These are phyloP conservation scores for Angomonas deanei DNA, from an alignment of 208 protist genomes.

Conservation along the genomic window DNA sequence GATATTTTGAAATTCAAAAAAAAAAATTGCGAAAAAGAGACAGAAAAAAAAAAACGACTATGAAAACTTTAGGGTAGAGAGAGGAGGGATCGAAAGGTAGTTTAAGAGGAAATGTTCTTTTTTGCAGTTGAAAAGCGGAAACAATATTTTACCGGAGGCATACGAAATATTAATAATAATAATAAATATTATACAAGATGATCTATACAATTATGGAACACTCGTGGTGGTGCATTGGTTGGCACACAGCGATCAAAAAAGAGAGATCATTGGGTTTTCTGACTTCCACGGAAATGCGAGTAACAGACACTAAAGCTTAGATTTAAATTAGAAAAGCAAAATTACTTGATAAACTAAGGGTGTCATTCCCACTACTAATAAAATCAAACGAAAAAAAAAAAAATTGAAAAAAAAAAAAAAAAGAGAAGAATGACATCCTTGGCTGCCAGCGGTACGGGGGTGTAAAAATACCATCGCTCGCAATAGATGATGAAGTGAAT, in stretches of 20 bases:
- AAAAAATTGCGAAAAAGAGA: slow-evolving; percentile 19
- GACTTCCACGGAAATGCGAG: background rate
- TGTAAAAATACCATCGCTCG: too few species aligned
- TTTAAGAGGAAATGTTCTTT: background rate
- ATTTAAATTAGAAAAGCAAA: slow-evolving; percentile 2
- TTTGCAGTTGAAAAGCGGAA: too few species aligned
- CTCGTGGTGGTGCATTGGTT: too few species aligned
- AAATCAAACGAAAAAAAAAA: background rate
- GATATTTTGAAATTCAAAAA: too few species aligned
- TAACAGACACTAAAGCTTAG: background rate
- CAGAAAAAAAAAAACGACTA: slow-evolving; percentile 9
- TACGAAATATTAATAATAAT: too few species aligned
- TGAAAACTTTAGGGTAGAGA: background rate
- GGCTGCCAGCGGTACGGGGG: too few species aligned
- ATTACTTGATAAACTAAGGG: background rate
- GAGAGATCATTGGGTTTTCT: too few species aligned
- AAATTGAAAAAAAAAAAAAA: background rate
- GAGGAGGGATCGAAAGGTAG: background rate
- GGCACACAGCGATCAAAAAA: background rate
- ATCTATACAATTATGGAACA: slow-evolving; percentile 5
- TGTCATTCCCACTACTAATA: background rate
- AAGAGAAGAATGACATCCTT: too few species aligned
- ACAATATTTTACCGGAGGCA: too few species aligned
- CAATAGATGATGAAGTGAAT: too few species aligned
- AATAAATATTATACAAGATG: background rate